phyloP scores from a whole-genome alignment of 2,329 filamentous ascomycete species.

The Cytospora leucostoma region DNA sequence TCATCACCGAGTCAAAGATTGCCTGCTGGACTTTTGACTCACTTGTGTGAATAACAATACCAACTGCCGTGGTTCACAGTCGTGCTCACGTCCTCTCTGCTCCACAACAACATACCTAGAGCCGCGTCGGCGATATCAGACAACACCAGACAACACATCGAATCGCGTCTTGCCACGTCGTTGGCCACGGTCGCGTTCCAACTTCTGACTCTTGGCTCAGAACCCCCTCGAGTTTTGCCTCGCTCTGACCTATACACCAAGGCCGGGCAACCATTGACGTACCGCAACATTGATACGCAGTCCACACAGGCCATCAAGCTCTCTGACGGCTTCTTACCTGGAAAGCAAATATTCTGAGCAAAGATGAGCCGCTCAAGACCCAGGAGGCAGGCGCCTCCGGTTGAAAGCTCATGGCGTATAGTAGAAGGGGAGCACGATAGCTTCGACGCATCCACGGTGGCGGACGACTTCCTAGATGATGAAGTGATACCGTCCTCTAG shows the following conservation, averaged over 20 bases:
- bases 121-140: not conserved
- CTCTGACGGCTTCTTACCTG: not conserved
- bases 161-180: conserved; percentile 21
- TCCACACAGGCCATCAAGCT: not conserved
- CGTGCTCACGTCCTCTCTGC: not conserved
- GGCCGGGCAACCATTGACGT: not conserved
- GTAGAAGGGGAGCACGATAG: conserved; percentile 63
- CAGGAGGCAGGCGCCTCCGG: conserved; percentile 39
- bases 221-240: not conserved
- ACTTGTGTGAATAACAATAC: not conserved
- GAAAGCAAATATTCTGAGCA: not conserved
- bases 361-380: conserved; percentile 20
- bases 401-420: conserved; percentile 62
- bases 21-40: conserved; percentile 21
- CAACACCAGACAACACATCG: conserved; percentile 19
- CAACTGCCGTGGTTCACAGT: not conserved
- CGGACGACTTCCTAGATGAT: conserved; percentile 46
- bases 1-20: conserved; percentile 2
- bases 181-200: not conserved
- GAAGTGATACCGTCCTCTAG: conserved; percentile 41
- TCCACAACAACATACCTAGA: conserved; percentile 1
- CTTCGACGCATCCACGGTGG: conserved; percentile 58
- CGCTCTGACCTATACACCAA: not conserved
- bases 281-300: not conserved
- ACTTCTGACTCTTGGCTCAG: not conserved